Conservation (phyloP, 257 asterid genomes). For the Gentiana dahurica region DNA sequence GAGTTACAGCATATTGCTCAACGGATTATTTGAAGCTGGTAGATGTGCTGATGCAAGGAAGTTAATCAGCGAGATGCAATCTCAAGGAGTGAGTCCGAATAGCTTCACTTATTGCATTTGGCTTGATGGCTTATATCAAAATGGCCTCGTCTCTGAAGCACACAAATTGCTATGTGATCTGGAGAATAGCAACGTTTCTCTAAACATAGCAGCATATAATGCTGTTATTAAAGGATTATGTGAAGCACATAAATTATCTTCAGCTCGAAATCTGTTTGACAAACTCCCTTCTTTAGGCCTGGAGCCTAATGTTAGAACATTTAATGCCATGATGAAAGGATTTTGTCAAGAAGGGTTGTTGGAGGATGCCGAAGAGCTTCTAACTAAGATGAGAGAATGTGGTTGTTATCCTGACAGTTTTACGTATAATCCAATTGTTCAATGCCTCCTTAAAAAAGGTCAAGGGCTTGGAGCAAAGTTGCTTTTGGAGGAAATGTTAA, state of each 20-base stretch:
- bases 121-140: slow-evolving; percentile 12
- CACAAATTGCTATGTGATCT: not conserved
- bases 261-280: not conserved
- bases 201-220: not conserved
- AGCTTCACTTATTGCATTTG: not conserved
- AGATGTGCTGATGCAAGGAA: not conserved
- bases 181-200: not conserved
- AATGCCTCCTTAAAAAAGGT: too few species aligned
- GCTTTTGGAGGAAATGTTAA: too few species aligned
- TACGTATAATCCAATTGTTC: too few species aligned
- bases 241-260: not conserved
- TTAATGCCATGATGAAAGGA: not conserved
- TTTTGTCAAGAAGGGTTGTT: too few species aligned
- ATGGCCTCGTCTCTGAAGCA: slow-evolving; percentile 8
- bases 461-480: too few species aligned
- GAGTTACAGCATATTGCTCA: not conserved
- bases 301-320: not conserved
- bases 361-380: too few species aligned
- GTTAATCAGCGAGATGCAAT: not conserved
- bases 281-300: not conserved
- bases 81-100: not conserved
- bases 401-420: too few species aligned
- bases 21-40: slow-evolving; percentile 7
- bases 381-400: too few species aligned
- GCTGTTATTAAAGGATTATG: slow-evolving; percentile 8